Conservation (phyloP, 73 alveolate genomes). For the Diophrys sp. region DNA sequence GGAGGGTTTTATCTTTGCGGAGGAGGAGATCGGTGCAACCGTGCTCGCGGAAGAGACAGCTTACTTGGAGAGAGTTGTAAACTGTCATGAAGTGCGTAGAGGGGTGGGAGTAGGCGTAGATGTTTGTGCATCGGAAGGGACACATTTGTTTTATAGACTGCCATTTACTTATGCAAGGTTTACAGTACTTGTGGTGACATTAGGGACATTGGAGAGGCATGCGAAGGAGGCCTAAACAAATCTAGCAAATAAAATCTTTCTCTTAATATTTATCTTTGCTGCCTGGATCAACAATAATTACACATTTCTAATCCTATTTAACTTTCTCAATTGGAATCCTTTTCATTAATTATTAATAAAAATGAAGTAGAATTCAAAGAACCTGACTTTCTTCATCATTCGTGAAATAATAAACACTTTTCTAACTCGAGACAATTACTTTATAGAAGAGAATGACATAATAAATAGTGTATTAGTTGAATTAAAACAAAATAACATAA, state of each 20-base stretch:
- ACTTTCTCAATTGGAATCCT: too few relatives aligned
- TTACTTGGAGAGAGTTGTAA: background rate
- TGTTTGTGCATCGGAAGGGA: background rate
- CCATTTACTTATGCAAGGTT: background rate
- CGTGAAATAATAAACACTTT: constrained; percentile 34
- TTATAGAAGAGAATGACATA: constrained; percentile 45
- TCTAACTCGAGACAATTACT: constrained; percentile 15
- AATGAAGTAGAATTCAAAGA: constrained; percentile 32
- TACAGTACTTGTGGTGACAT: background rate
- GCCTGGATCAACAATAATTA: too few relatives aligned
- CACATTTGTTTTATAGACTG: background rate
- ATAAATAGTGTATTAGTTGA: constrained; percentile 20
- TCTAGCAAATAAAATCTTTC: too few relatives aligned
- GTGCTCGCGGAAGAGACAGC: background rate
- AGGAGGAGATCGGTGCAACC: background rate
- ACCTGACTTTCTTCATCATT: constrained; percentile 34
- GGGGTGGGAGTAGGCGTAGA: background rate
- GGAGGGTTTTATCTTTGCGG: background rate
- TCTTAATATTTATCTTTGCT: too few relatives aligned
- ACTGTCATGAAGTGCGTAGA: background rate
- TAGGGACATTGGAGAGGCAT: background rate
- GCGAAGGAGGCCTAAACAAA: background rate
- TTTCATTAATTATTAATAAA: background rate
- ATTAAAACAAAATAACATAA: constrained; percentile 19
- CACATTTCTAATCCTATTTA: too few relatives aligned